phyloP scores from a whole-genome alignment of 192 early-diverging fungal species.

The Backusella macrospora region DNA sequence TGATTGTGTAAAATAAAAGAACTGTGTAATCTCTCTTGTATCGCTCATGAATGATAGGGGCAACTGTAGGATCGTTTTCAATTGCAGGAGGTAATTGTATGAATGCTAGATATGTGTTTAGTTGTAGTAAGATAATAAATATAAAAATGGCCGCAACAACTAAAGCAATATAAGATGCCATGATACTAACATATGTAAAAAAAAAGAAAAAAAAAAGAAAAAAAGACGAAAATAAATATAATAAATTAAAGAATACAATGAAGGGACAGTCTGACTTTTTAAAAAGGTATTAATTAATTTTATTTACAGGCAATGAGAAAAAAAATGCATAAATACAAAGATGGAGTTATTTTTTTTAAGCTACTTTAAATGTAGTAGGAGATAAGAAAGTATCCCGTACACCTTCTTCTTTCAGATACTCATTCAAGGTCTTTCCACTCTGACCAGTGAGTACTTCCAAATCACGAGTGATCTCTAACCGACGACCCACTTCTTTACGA shows the following conservation, averaged over 20 bases:
- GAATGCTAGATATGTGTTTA: conserved; percentile 12
- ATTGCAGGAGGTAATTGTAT: not conserved
- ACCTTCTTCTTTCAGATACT: conserved; percentile 34
- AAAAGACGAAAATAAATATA: no score
- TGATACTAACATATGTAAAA: not conserved
- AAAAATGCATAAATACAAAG: not conserved
- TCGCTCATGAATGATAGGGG: not conserved
- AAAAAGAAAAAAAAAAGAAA: not conserved
- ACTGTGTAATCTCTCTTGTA: conserved; percentile 8
- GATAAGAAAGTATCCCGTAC: conserved; percentile 27
- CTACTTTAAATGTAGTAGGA: not conserved
- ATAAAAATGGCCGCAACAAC: not conserved
- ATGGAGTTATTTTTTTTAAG: not conserved
- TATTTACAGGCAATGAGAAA: not conserved
- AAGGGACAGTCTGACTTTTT: not conserved
- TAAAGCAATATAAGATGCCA: not conserved
- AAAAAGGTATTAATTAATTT: not conserved
- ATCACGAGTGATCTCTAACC: conserved; percentile 43
- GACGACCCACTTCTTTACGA: conserved; percentile 34
- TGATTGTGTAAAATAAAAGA: not conserved
- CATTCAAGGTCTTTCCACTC: conserved; percentile 38
- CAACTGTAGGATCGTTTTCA: not conserved
- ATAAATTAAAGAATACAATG: not conserved
- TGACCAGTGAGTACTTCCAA: conserved; percentile 39
- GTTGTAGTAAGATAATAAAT: conserved; percentile 3